These are phyloP conservation scores for Skeletonema grethae DNA, from an alignment of 108 stramenopile species.

Conservation along the genomic window DNA sequence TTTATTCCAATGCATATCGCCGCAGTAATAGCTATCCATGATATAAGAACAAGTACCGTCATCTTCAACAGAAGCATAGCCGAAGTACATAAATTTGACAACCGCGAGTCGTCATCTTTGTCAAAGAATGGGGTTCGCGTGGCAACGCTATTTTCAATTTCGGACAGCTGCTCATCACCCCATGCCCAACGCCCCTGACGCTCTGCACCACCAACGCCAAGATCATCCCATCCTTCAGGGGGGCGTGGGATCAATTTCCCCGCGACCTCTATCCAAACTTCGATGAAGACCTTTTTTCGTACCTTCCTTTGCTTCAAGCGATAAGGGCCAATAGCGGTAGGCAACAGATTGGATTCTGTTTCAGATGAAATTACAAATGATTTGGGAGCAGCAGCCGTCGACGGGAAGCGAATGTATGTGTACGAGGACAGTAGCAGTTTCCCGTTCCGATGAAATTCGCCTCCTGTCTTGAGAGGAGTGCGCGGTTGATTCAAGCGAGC, in stretches of 20 bases:
- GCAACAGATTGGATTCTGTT: conserved; percentile 43
- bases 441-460: conserved; percentile 52
- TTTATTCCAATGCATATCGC: conserved; percentile 44
- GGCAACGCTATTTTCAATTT: conserved; percentile 76
- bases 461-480: conserved; percentile 9
- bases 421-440: conserved; percentile 48
- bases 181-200: conserved; percentile 89
- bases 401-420: conserved; percentile 35
- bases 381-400: conserved; percentile 35
- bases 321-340: conserved; percentile 74
- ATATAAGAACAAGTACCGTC: conserved; percentile 51
- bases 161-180: conserved; percentile 71
- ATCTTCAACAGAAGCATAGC: conserved; percentile 45
- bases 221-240: conserved; percentile 92
- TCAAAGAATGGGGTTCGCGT: conserved; percentile 61
- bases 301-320: conserved; percentile 46
- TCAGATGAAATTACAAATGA: conserved; percentile 19
- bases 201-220: conserved; percentile 80
- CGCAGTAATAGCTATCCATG: conserved; percentile 68
- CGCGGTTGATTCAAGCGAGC: conserved; percentile 8
- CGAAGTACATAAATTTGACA: conserved; percentile 1
- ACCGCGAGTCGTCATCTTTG: conserved; percentile 6
- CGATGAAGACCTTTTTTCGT: conserved; percentile 37
- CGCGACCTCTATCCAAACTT: conserved; percentile 69
- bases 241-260: conserved; percentile 77